These are phyloP conservation scores for Chalciporus piperatus DNA, from an alignment of 768 basidiomycete genomes.

Conservation along the genomic window DNA sequence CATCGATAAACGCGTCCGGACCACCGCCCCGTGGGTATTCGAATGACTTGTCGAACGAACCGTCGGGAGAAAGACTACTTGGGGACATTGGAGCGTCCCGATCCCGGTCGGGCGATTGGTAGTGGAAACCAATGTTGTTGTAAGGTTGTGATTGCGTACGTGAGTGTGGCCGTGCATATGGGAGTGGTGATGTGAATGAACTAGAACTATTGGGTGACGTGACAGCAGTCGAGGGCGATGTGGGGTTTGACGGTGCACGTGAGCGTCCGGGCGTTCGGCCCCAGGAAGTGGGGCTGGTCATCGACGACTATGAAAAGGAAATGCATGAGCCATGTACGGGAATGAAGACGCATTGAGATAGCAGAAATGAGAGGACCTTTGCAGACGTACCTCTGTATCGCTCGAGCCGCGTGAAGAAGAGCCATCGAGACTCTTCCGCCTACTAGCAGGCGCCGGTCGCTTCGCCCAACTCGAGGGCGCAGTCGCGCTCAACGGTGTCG, in stretches of 20 bases:
- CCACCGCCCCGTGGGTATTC: conserved; percentile 34
- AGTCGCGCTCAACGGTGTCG: conserved; percentile 54
- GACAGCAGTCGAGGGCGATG: conserved; percentile 32
- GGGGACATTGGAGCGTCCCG: conserved; percentile 24
- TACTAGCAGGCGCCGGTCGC: conserved; percentile 61
- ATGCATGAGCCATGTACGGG: conserved; percentile 8
- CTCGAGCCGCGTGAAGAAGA: conserved; percentile 46
- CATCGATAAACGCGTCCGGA: conserved; percentile 42
- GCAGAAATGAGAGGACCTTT: background rate
- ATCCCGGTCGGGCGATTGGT: conserved; percentile 41
- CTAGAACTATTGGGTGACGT: conserved; percentile 42
- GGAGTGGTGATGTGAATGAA: conserved; percentile 39
- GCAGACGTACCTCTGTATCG: conserved; percentile 65
- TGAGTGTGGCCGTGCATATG: conserved; percentile 61
- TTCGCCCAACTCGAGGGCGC: conserved; percentile 79
- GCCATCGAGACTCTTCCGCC: conserved; percentile 72
- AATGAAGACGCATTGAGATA: background rate
- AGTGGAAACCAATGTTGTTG: conserved; percentile 40
- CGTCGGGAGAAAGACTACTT: conserved; percentile 36
- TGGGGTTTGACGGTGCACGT: conserved; percentile 74
- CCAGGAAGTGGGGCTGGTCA: conserved; percentile 43
- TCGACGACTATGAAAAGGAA: conserved; percentile 28
- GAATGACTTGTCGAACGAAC: conserved; percentile 32
- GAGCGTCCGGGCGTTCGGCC: conserved; percentile 45
- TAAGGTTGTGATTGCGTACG: conserved; percentile 53